phyloP scores from a whole-genome alignment of 139 green algal genomes.

The Deuterostichococcus epilithicus region DNA sequence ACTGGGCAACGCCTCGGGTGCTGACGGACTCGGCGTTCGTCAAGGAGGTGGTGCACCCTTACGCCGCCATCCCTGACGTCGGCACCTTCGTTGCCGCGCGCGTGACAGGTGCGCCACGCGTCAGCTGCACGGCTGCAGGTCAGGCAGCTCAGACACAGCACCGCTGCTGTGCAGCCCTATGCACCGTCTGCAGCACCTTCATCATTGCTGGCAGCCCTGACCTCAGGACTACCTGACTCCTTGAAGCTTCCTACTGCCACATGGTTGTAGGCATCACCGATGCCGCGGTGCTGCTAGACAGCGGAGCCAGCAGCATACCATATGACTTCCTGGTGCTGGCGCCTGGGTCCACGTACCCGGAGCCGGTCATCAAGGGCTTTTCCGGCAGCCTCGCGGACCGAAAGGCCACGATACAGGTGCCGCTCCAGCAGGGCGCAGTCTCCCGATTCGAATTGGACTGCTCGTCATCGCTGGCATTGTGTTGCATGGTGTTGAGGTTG shows the following conservation, averaged over 20 bases:
- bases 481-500: background rate
- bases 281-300: background rate
- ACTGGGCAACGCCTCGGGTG: background rate
- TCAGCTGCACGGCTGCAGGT: no score
- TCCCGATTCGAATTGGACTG: no score
- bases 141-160: no score
- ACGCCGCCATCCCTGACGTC: background rate
- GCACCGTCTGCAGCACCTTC: no score
- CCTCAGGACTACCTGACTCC: no score
- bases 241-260: no score
- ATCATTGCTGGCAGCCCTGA: no score
- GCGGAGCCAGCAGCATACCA: background rate
- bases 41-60: background rate
- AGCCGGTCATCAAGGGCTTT: background rate
- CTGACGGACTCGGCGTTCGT: background rate
- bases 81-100: background rate
- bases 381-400: background rate
- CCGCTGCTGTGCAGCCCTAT: no score
- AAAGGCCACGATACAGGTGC: background rate
- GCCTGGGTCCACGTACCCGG: background rate
- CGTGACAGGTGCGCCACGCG: no score
- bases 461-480: no score
- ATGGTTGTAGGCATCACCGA: no score
- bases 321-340: slow-evolving; percentile 10
- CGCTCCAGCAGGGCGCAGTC: background rate